phyloP scores from a whole-genome alignment of 2,329 filamentous ascomycete species.

The Trichophyton benhamiae region DNA sequence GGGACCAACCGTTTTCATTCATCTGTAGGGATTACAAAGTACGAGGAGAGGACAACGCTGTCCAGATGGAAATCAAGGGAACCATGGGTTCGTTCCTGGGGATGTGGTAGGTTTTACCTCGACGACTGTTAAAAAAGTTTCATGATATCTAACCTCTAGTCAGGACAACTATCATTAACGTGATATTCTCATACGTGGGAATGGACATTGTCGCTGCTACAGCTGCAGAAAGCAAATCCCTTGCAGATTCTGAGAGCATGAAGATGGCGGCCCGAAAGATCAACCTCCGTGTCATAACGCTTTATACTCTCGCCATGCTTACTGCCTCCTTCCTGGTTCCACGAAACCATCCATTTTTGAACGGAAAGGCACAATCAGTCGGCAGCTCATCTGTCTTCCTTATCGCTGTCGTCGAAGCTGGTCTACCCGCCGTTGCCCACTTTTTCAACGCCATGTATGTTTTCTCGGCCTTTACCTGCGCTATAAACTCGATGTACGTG shows the following conservation, averaged over 20 bases:
- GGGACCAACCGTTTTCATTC: conserved; percentile 29
- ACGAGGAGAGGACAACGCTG: conserved; percentile 20
- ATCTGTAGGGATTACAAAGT: conserved; percentile 26
- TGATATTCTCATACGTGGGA: conserved; percentile 35
- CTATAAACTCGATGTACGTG: conserved; percentile 34
- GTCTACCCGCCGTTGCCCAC: conserved; percentile 27
- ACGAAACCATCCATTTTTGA: conserved; percentile 31
- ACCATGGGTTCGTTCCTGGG: conserved; percentile 28
- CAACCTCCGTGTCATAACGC: conserved; percentile 32
- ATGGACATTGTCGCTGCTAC: conserved; percentile 35
- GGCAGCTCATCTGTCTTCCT: conserved; percentile 30
- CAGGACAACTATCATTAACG: conserved; percentile 33
- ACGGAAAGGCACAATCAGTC: conserved; percentile 28
- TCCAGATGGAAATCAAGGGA: conserved; percentile 22
- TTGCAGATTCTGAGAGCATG: conserved; percentile 32
- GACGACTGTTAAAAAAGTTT: conserved; percentile 8
- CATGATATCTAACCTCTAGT: conserved; percentile 13
- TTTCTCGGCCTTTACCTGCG: conserved; percentile 33
- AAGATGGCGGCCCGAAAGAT: conserved; percentile 36
- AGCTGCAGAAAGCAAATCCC: conserved; percentile 33
- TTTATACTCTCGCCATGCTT: conserved; percentile 34
- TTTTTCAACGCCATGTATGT: conserved; percentile 37
- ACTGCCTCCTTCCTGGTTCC: conserved; percentile 34
- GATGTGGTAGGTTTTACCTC: conserved; percentile 24
- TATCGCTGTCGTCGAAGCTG: conserved; percentile 31